phyloP scores from a whole-genome alignment of 345 rosid species.

The Clarkia xantiana region DNA sequence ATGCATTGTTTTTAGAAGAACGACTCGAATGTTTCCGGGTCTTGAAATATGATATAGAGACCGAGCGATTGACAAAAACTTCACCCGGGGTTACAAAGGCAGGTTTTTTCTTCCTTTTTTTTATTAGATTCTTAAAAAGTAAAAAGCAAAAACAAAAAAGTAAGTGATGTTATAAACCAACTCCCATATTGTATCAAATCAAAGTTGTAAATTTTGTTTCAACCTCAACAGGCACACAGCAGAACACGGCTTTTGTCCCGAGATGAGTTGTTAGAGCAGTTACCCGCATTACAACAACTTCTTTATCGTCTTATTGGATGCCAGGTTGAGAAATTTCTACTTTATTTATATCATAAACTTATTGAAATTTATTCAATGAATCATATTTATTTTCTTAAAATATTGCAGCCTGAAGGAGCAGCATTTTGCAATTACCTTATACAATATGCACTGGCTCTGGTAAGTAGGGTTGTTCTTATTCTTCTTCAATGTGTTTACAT shows the following conservation, averaged over 20 bases:
- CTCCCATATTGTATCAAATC: not conserved
- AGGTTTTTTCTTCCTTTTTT: not conserved
- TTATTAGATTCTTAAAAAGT: too few species aligned
- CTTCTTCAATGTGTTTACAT: not conserved
- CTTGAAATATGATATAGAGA: slow-evolving; percentile 73
- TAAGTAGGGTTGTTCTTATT: slow-evolving; percentile 11
- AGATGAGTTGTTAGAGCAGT: slow-evolving; percentile 60
- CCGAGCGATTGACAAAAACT: slow-evolving; percentile 60
- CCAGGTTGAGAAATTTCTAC: slow-evolving; percentile 24
- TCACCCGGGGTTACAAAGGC: slow-evolving; percentile 51
- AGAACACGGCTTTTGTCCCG: slow-evolving; percentile 45
- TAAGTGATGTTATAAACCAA: too few species aligned
- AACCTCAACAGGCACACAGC: slow-evolving; percentile 41
- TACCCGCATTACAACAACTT: slow-evolving; percentile 89
- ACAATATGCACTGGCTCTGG: slow-evolving; percentile 90
- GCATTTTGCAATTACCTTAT: slow-evolving; percentile 68
- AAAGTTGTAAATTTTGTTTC: not conserved
- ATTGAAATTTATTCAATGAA: not conserved
- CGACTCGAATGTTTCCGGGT: slow-evolving; percentile 73
- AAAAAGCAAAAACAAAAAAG: too few species aligned
- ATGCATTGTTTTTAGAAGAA: slow-evolving; percentile 83
- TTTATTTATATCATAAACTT: too few species aligned
- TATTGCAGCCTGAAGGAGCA: slow-evolving; percentile 82
- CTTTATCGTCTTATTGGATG: slow-evolving; percentile 79
- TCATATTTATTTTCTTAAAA: not conserved